phyloP scores from a whole-genome alignment of 2,329 filamentous ascomycete species.

The Corynespora cassiicola region DNA sequence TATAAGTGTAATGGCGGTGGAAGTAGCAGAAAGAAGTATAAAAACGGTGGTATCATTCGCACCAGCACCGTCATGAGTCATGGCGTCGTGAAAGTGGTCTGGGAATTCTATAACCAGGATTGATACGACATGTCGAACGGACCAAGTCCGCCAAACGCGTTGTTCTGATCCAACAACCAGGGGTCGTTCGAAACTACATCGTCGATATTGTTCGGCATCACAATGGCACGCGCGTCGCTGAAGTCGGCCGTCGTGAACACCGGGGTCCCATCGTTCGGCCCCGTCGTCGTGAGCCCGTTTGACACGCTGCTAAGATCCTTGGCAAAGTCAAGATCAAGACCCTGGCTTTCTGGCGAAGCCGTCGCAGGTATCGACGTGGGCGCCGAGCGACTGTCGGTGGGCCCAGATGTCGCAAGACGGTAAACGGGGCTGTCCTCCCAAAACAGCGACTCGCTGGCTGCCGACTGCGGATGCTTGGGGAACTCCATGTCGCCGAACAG shows the following conservation, averaged over 20 bases:
- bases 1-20: slow-evolving; percentile 12
- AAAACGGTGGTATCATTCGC: slow-evolving; percentile 24
- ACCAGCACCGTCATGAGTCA: slow-evolving; percentile 48
- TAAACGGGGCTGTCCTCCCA: slow-evolving; percentile 47
- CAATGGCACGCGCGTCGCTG: slow-evolving; percentile 35
- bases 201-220: slow-evolving; percentile 39
- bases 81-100: slow-evolving; percentile 34
- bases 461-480: slow-evolving; percentile 35
- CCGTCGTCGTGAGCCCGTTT: slow-evolving; percentile 10
- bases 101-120: slow-evolving; percentile 41
- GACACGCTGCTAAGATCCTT: slow-evolving; percentile 30
- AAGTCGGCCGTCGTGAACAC: slow-evolving; percentile 31
- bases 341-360: slow-evolving; percentile 26
- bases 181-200: slow-evolving; percentile 35
- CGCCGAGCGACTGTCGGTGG: slow-evolving; percentile 27
- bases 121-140: slow-evolving; percentile 32
- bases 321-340: slow-evolving; percentile 37
- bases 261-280: slow-evolving; percentile 4
- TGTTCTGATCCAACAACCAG: slow-evolving; percentile 39
- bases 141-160: slow-evolving; percentile 29
- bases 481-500: slow-evolving; percentile 44
- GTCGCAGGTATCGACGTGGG: slow-evolving; percentile 31
- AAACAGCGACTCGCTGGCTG: slow-evolving; percentile 40
- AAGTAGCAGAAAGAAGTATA: slow-evolving; percentile 10
- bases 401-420: slow-evolving; percentile 31